Percentiles rank a stretch among this genome's conserved stretches.
Conservation (phyloP, 169 alveolate genomes). For the Plasmodium vivax region DNA sequence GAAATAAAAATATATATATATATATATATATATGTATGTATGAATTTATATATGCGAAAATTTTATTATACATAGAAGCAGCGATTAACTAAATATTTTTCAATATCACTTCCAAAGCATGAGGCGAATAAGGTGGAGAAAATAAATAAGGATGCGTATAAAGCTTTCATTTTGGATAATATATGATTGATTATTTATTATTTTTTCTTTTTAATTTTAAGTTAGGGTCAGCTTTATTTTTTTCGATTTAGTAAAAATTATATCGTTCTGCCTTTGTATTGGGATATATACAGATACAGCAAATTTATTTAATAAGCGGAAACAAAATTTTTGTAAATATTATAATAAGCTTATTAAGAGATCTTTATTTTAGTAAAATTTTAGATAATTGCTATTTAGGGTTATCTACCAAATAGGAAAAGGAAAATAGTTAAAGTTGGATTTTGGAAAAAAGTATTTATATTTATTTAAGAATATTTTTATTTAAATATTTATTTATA, state of each 20-base stretch:
- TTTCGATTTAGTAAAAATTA: neutral
- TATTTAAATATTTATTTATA: too few relatives aligned
- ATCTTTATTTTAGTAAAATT: too few relatives aligned
- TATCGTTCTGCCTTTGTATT: neutral
- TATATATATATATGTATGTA: neutral
- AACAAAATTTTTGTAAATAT: too few relatives aligned
- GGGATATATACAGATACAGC: too few relatives aligned
- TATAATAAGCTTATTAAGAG: neutral
- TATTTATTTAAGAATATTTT: neutral
- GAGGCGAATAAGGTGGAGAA: neutral
- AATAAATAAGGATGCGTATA: neutral
- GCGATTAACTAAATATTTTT: too few relatives aligned
- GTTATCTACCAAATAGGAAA: neutral
- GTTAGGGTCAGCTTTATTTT: too few relatives aligned
- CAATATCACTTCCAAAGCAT: too few relatives aligned
- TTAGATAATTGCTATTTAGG: neutral
- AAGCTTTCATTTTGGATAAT: neutral
- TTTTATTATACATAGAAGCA: neutral
- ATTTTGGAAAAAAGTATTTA: too few relatives aligned
- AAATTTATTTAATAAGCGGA: too few relatives aligned
- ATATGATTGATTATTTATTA: neutral
- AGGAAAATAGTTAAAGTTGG: neutral
- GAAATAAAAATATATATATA: too few relatives aligned
- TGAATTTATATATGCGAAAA: too few relatives aligned
- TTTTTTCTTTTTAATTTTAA: too few relatives aligned